Conservation (phyloP, 371 early-diverging fungal genomes). For the Sporodiniella umbellata region DNA sequence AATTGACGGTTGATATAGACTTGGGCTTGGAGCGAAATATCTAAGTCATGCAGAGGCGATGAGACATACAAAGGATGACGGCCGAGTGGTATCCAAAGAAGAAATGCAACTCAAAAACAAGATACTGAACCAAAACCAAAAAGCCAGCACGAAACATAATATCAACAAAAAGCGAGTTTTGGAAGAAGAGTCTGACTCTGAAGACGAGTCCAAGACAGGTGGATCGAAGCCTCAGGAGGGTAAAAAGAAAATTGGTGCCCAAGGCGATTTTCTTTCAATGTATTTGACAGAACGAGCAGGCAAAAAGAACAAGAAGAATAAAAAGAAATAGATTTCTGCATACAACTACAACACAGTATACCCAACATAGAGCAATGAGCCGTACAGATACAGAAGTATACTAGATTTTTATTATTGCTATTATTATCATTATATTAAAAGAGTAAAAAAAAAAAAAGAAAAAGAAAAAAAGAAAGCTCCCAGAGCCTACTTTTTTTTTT, state of each 20-base stretch:
- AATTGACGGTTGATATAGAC: no score
- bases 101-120: conserved; percentile 41
- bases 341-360: no score
- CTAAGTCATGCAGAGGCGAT: conserved; percentile 57
- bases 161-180: conserved; percentile 3
- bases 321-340: conserved; percentile 37
- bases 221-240: conserved; percentile 13
- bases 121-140: conserved; percentile 43
- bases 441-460: not conserved
- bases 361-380: no score
- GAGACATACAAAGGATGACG: conserved; percentile 31
- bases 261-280: conserved; percentile 54
- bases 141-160: conserved; percentile 27
- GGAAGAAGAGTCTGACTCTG: conserved; percentile 5
- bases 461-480: conserved; percentile 1
- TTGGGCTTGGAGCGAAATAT: conserved; percentile 59
- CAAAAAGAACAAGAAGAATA: conserved; percentile 55
- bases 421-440: no score
- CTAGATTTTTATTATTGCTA: no score
- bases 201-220: conserved; percentile 48
- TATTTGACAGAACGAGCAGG: conserved; percentile 49
- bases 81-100: conserved; percentile 30
- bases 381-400: no score
- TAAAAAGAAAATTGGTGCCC: conserved; percentile 23
- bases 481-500: no score